A percentile compares a stretch with the other conserved stretches of the same genome.
These are phyloP conservation scores for Solanum gandarillasii DNA, from an alignment of 257 asterid species.

Conservation along the genomic window DNA sequence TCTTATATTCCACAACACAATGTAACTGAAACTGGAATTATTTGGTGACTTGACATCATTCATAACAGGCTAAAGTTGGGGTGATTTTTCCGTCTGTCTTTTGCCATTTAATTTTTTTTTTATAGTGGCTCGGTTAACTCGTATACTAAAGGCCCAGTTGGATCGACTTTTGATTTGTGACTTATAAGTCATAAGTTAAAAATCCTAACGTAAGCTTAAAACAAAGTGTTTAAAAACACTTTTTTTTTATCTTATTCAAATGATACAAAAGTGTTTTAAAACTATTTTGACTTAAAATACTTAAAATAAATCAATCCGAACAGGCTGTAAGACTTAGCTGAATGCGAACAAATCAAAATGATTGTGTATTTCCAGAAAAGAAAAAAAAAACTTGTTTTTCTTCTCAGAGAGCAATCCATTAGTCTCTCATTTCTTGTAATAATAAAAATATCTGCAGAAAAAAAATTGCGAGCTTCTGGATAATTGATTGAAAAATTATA, in stretches of 20 bases:
- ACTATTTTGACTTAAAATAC: background rate
- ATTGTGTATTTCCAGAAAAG: background rate
- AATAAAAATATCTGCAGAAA: background rate
- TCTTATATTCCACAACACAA: background rate
- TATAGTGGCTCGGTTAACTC: background rate
- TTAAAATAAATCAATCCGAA: background rate
- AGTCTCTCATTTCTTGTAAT: background rate
- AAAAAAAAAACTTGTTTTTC: background rate
- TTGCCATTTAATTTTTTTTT: background rate
- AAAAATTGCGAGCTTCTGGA: background rate
- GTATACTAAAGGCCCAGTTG: background rate
- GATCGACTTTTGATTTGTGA: background rate
- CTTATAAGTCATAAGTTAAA: background rate
- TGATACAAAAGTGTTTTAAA: background rate
- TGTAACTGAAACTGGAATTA: background rate
- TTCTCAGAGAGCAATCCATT: background rate
- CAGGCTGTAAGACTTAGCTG: background rate
- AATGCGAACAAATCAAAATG: background rate
- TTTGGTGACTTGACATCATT: background rate
- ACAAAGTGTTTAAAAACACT: background rate
- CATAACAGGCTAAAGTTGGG: background rate
- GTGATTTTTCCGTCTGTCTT: background rate
- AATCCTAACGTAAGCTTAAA: background rate
- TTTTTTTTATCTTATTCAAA: background rate
- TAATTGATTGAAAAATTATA: background rate